phyloP scores from a whole-genome alignment of 2,329 filamentous ascomycete species.

The Dactylellina drechsleri region DNA sequence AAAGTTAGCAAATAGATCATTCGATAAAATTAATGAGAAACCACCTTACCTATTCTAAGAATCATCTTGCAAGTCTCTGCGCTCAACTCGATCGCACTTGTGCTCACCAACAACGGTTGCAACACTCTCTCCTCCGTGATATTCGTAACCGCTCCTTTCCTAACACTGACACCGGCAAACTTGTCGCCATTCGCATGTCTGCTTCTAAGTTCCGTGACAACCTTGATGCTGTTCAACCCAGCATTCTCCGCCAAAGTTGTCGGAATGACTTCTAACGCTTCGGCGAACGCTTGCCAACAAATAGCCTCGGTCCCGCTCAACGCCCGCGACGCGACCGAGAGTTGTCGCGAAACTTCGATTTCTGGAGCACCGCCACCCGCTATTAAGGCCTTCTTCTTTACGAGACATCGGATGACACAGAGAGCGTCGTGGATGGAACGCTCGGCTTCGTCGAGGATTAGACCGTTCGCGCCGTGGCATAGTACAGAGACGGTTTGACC shows the following conservation, averaged over 20 bases:
- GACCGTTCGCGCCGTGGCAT: slow-evolving; percentile 88
- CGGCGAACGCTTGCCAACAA: slow-evolving; percentile 98
- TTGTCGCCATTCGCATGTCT: slow-evolving; percentile 93
- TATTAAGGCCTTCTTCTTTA: slow-evolving; percentile 99
- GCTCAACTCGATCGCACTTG: slow-evolving; percentile 94
- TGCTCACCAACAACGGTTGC: slow-evolving; percentile 94
- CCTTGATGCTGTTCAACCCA: slow-evolving; percentile 97
- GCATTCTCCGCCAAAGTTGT: slow-evolving; percentile 98
- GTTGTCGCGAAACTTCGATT: slow-evolving; percentile 90
- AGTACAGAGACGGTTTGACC: slow-evolving; percentile 94
- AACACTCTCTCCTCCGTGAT: slow-evolving; percentile 97
- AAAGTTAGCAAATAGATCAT: slow-evolving; percentile 12
- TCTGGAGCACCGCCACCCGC: slow-evolving; percentile 96
- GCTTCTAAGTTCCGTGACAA: slow-evolving; percentile 93
- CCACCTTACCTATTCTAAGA: slow-evolving; percentile 67
- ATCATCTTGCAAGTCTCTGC: slow-evolving; percentile 99
- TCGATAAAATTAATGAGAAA: not conserved
- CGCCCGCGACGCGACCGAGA: slow-evolving; percentile 82
- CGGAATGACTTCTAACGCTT: slow-evolving; percentile 95
- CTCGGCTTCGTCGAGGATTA: slow-evolving; percentile 97
- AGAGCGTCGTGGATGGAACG: slow-evolving; percentile 96
- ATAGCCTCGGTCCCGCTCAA: slow-evolving; percentile 93
- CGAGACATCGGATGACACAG: slow-evolving; percentile 94
- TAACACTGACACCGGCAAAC: slow-evolving; percentile 97
- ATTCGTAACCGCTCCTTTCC: slow-evolving; percentile 93